Evolutionary conservation across 2,329 filamentous ascomycete species (phyloP).

Genomic region (Fusarium xyrophilum): DNA sequence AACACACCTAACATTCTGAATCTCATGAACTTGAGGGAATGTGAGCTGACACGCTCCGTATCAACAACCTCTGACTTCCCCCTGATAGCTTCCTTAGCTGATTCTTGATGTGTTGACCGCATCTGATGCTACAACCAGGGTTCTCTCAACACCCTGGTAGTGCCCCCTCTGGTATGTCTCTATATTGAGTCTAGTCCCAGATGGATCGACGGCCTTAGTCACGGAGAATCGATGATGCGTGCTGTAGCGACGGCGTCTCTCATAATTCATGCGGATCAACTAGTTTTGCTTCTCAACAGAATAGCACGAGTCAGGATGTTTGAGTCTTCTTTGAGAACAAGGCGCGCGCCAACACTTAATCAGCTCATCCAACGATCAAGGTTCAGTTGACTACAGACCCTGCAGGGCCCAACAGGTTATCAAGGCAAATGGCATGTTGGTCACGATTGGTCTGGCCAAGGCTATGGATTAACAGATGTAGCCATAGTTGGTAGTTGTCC

Average conservation of each 20-base stretch:
- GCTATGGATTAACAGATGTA: background rate
- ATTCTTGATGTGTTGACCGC: slow-evolving; percentile 36
- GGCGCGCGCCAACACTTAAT: slow-evolving; percentile 17
- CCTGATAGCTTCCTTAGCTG: background rate
- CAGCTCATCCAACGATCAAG: slow-evolving; percentile 14
- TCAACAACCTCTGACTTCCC: slow-evolving; percentile 28
- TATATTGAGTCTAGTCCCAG: slow-evolving; percentile 14
- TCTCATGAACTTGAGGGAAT: slow-evolving; percentile 9
- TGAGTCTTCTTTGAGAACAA: background rate
- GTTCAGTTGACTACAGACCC: slow-evolving; percentile 10
- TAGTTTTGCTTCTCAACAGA: slow-evolving; percentile 27
- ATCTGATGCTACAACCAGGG: slow-evolving; percentile 28
- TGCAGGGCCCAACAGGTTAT: slow-evolving; percentile 10
- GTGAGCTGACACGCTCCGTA: slow-evolving; percentile 16
- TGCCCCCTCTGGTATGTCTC: slow-evolving; percentile 9
- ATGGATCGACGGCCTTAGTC: slow-evolving; percentile 34
- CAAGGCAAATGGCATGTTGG: slow-evolving; percentile 1
- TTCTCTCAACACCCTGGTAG: slow-evolving; percentile 33
- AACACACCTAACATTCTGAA: slow-evolving; percentile 6
- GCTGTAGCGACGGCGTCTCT: background rate
- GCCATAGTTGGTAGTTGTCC: background rate
- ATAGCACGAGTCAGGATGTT: slow-evolving; percentile 19
- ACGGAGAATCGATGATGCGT: slow-evolving; percentile 29
- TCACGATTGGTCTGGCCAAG: background rate
- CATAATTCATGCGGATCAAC: slow-evolving; percentile 22